Base-by-base conservation (phyloP, 129 eudicot species). In the Erigeron canadensis region DNA sequence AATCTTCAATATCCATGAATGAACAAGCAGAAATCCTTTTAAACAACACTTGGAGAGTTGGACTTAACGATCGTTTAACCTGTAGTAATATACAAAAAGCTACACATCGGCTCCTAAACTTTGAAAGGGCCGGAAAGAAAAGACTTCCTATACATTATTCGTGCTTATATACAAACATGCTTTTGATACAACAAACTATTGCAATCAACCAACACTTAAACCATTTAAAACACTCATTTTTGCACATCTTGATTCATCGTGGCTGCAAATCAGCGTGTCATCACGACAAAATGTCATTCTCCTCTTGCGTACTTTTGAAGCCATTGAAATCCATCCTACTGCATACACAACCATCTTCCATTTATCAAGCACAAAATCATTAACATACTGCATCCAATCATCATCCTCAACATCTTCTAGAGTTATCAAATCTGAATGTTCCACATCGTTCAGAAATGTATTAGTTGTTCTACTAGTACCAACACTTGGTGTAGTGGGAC, bases 341-440 rank as follows among this genome's bases (percentile, higher is more conserved):
- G 42, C 81, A 77, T 9, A 50, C 55, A 67, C 69, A 55, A 77
- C 64, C 53, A 41, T 77, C 70, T 77, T 77, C 81, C 75, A 69
- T 69, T 10, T 60, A 62, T 62, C 44, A 37, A 7, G 0, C 21
- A 2, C 18, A 6, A n/a, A 38, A 13, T 62, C 47, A 39, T 37
- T 39, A 39, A 16, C 6, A n/a, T 39, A 13, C 12, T 18, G 61
- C 46, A 6, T 37, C 19, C 44, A 39, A 16, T 39, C 45, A 38
- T n/a, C 45, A 0, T 62, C 47, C 19, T 38, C 67, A 62, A 0
- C 21, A 62, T 11, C 22, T 38, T 7, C 46, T 17, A 22, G 47
- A 38, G 47, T 62, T n/a, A 34, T 7, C 23, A 62, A n/a, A n/a
- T 9, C 39, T 62, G 67, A 62, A 62, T 62, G 67, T 16, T n/a